A percentile compares a stretch with the other conserved stretches of the same genome.
Evolutionary conservation across 2,329 filamentous ascomycete genomes (phyloP).

Genomic region (Atkinsonella hypoxylon): DNA sequence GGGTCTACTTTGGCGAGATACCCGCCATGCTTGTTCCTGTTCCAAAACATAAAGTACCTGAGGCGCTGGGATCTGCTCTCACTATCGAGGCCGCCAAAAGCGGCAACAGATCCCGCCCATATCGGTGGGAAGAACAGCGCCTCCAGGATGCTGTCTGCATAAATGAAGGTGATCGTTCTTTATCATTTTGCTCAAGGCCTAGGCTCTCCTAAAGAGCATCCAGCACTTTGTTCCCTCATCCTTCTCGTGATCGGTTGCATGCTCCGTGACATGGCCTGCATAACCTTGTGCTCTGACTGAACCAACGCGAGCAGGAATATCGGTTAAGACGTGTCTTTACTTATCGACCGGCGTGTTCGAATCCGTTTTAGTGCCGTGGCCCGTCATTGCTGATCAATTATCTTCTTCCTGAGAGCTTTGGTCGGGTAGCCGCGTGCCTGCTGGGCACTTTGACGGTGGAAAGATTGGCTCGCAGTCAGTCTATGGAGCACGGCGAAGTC

Average conservation of each 20-base stretch:
- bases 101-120: not conserved
- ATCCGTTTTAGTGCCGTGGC: conserved; percentile 18
- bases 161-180: not conserved
- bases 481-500: conserved; percentile 65
- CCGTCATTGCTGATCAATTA: conserved; percentile 12
- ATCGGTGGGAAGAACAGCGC: not conserved
- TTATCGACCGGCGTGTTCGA: conserved; percentile 85
- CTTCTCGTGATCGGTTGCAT: not conserved
- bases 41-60: not conserved
- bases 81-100: not conserved
- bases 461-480: conserved; percentile 45
- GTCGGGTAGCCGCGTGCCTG: conserved; percentile 13
- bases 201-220: not conserved
- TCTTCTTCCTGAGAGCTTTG: not conserved
- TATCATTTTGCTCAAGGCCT: conserved; percentile 36
- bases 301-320: conserved; percentile 65
- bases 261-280: conserved; percentile 38
- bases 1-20: too few relatives aligned
- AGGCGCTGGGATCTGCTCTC: not conserved
- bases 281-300: conserved; percentile 89
- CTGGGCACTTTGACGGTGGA: conserved; percentile 16
- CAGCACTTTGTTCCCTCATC: not conserved
- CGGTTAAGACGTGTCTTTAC: conserved; percentile 76
- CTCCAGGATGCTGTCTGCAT: not conserved
- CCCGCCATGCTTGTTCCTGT: not conserved